Percentiles rank a stretch among this genome's conserved stretches.
phyloP scores from a whole-genome alignment of 108 stramenopile species.

The Cyclotella kingstonii region DNA sequence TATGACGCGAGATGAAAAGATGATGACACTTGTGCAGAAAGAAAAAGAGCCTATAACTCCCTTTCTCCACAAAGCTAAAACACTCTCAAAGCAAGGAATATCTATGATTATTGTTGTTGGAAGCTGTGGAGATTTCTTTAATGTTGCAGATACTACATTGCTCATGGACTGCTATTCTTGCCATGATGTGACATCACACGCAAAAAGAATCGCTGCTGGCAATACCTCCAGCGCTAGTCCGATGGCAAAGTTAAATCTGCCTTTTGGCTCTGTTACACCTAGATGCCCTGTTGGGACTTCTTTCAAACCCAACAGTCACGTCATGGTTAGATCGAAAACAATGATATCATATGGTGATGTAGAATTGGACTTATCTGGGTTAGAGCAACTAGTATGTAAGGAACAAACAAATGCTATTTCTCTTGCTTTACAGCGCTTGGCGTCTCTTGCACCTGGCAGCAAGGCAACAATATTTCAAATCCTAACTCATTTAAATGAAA shows the following conservation, averaged over 20 bases:
- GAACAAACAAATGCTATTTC: conserved; percentile 75
- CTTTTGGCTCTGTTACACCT: conserved; percentile 52
- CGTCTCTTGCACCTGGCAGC: conserved; percentile 19
- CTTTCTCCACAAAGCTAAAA: conserved; percentile 83
- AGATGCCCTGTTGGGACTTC: conserved; percentile 48
- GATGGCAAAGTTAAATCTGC: conserved; percentile 27
- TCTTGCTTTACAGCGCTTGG: conserved; percentile 59
- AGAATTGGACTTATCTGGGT: conserved; percentile 65
- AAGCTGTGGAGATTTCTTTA: conserved; percentile 94
- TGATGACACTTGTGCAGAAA: conserved; percentile 88
- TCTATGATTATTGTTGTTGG: conserved; percentile 92
- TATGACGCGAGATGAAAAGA: conserved; percentile 94
- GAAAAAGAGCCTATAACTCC: conserved; percentile 97
- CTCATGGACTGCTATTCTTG: conserved; percentile 90
- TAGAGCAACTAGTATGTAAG: conserved; percentile 79
- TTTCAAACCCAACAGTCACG: conserved; percentile 71
- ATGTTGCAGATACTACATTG: conserved; percentile 89
- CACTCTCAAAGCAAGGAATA: conserved; percentile 73
- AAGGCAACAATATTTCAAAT: conserved; percentile 48
- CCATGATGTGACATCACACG: conserved; percentile 78
- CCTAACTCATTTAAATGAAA: conserved; percentile 46
- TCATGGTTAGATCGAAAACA: conserved; percentile 48
- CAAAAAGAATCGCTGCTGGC: conserved; percentile 72
- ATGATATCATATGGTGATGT: conserved; percentile 73
- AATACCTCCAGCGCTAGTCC: conserved; percentile 28